Evolutionary conservation across 768 basidiomycete species (phyloP).

Genomic region (Psilocybe cyanescens): DNA sequence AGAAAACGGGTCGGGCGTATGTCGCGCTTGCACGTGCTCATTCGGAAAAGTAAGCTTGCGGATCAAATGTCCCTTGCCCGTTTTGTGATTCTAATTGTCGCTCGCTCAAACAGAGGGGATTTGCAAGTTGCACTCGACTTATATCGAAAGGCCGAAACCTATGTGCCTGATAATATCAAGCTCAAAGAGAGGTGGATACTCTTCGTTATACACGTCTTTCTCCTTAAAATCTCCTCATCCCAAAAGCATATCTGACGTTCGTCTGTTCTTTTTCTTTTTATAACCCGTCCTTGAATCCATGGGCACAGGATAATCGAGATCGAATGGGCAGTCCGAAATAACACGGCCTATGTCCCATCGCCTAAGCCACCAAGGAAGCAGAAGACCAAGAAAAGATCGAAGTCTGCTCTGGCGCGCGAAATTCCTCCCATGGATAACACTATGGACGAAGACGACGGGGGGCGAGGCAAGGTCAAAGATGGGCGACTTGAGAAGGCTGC

Average conservation of each 20-base stretch:
- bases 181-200: constrained; percentile 87
- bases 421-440: constrained; percentile 29
- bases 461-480: constrained; percentile 19
- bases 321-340: constrained; percentile 75
- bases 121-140: constrained; percentile 80
- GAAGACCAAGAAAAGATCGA: constrained; percentile 38
- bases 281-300: constrained; percentile 33
- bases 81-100: constrained; percentile 6
- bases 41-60: constrained; percentile 70
- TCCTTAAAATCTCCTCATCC: constrained; percentile 53
- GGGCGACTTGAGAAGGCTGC: constrained; percentile 20
- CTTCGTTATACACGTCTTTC: constrained; percentile 68
- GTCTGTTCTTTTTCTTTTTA: constrained; percentile 34
- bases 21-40: constrained; percentile 82
- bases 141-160: constrained; percentile 80
- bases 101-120: constrained; percentile 58
- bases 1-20: constrained; percentile 83
- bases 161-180: constrained; percentile 86
- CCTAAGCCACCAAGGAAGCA: constrained; percentile 49
- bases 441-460: constrained; percentile 32
- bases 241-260: constrained; percentile 44
- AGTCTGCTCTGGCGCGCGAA: constrained; percentile 26
- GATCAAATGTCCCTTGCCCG: constrained; percentile 1
- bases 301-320: constrained; percentile 77
- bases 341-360: constrained; percentile 60